A percentile compares a stretch with the other conserved stretches of the same genome.
Conservation (phyloP, 176 grass and related monocot species). For the Musa itinerans region DNA sequence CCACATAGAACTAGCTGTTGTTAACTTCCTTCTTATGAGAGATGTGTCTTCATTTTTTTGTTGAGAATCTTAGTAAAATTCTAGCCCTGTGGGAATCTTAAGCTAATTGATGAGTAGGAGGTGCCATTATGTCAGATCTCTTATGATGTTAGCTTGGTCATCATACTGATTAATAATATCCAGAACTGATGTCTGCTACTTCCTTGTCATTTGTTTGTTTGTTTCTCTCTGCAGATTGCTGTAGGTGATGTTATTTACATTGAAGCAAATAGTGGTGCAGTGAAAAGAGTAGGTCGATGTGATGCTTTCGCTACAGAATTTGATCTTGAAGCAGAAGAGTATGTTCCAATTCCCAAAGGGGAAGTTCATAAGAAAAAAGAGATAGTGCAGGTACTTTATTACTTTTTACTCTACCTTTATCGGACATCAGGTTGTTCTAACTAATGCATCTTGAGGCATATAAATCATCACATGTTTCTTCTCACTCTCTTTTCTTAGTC, state of each 20-base stretch:
- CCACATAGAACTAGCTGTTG: too few species aligned
- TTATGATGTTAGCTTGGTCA: too few species aligned
- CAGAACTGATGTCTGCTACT: too few species aligned
- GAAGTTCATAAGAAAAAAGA: slow-evolving; percentile 98
- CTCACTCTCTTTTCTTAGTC: too few species aligned
- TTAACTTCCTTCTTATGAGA: too few species aligned
- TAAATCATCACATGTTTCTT: too few species aligned
- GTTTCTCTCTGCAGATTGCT: slow-evolving; percentile 40
- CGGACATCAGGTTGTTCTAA: not conserved
- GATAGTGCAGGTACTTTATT: slow-evolving; percentile 70
- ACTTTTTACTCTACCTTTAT: not conserved
- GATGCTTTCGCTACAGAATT: slow-evolving; percentile 98
- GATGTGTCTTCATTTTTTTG: too few species aligned
- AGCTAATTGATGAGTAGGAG: too few species aligned
- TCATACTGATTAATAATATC: too few species aligned
- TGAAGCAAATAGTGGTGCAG: slow-evolving; percentile 90
- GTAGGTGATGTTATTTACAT: slow-evolving; percentile 98
- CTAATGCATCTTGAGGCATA: not conserved
- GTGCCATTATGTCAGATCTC: too few species aligned
- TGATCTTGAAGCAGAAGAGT: slow-evolving; percentile 97
- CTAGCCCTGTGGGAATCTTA: too few species aligned
- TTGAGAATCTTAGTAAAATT: too few species aligned
- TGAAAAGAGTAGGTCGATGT: slow-evolving; percentile 99
- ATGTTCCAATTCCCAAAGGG: slow-evolving; percentile 96
- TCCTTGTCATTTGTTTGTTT: not conserved